Evolutionary conservation across 163 green algal genomes (phyloP), one percentile per base, ranked within the genome.

Genomic region (Prototheca wickerhamii): DNA sequence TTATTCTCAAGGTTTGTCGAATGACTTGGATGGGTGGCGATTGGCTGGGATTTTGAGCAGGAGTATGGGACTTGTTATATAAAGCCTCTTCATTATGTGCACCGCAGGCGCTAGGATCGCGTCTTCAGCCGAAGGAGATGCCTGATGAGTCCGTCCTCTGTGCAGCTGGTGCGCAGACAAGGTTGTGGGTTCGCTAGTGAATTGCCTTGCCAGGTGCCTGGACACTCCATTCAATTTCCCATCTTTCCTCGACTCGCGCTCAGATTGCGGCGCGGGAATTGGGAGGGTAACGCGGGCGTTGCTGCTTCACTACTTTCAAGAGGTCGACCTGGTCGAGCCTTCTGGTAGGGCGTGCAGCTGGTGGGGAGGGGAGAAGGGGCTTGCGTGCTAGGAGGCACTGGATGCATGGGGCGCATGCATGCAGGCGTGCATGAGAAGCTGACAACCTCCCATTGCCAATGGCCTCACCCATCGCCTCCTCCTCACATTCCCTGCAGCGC

Each of bases 271-370:
- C 21, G 87, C 89, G 20, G 89, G 89, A 21, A 85, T 96, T 43
- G 89, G 89, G 10, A 74, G 89, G 2, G 86, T 96, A 2, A 81
- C 74, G 0, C 73, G 91, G 65, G 65, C 89, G 69, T 76, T 96
- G 37, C 76, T 96, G 68, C 75, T 93, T 60, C 78, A 89, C 30
- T 68, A 82, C 58, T 96, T 91, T 65, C 33, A 84, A 21, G 63
- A 82, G 32, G 89, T 96, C 21, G 89, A 96, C 71, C 67, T 96
- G 32, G 63, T 95, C 23, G 89, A 96, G 78, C 89, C 89, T 6
- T 84, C 69, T 15, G 64, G 63, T 59, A 32, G 46, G 10, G 21
- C 12, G 26, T 61, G 54, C 12, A 46, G 25, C 21, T 37, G 28
- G 52, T 6, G 23, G 25, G 52, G 52, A 20, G 52, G 52, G 25